A percentile compares a stretch with the other conserved stretches of the same genome.
Conservation (phyloP, 306 rosid genomes). For the Quercus alba region DNA sequence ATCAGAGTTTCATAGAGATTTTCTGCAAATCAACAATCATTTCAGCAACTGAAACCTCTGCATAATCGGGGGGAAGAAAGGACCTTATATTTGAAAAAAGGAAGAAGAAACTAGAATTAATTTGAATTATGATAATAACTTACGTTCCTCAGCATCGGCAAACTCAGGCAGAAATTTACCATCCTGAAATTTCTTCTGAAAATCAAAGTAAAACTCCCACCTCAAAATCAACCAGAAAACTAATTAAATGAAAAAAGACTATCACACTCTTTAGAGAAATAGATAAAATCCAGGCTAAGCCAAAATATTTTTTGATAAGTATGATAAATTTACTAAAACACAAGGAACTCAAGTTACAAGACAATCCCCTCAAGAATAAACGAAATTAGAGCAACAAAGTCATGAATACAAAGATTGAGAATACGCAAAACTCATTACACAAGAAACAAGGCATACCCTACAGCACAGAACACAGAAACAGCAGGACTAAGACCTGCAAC, state of each 20-base stretch:
- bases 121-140: conserved; percentile 14
- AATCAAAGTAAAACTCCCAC: conserved; percentile 18
- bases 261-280: neutral
- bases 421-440: neutral
- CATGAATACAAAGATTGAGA: neutral
- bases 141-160: conserved; percentile 79
- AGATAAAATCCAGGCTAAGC: neutral
- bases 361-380: neutral
- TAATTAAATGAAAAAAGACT: neutral
- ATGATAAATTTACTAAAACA: neutral
- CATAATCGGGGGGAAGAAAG: neutral
- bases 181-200: conserved; percentile 47
- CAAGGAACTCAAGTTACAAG: neutral
- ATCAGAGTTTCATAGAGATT: conserved; percentile 58
- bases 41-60: conserved; percentile 10
- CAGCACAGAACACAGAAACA: too few species aligned
- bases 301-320: neutral
- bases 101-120: conserved; percentile 2
- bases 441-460: too few species aligned
- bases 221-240: conserved; percentile 13
- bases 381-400: neutral
- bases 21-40: conserved; percentile 46
- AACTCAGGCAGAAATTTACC: conserved; percentile 76
- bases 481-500: too few species aligned
- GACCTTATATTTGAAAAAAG: neutral